Conservation (phyloP, 2,329 filamentous ascomycete genomes). For the Diplodia scrobiculata region DNA sequence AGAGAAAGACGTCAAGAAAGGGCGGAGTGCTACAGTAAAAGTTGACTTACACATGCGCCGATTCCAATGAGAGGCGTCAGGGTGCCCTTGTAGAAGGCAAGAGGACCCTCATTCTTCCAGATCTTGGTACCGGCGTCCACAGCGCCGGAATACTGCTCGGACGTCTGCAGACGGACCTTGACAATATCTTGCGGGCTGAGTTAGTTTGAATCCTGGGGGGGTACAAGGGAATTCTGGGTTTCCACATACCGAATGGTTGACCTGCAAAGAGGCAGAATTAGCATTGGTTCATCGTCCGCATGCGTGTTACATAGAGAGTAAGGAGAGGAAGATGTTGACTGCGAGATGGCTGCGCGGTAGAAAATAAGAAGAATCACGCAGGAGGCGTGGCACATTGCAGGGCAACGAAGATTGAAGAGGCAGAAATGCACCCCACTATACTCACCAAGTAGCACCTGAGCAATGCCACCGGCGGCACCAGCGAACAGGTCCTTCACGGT, state of each 20-base stretch:
- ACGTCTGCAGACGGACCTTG: conserved; percentile 95
- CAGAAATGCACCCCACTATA: conserved; percentile 32
- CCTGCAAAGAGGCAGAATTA: conserved; percentile 46
- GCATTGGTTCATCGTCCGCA: neutral
- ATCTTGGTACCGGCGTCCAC: conserved; percentile 80
- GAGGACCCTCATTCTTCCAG: conserved; percentile 80
- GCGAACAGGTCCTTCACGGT: conserved; percentile 86
- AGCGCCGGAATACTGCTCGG: conserved; percentile 76
- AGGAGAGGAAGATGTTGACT: neutral
- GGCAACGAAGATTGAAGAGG: neutral
- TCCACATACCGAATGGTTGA: conserved; percentile 64
- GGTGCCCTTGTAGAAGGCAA: conserved; percentile 98
- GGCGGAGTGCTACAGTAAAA: neutral
- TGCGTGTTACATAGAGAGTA: neutral
- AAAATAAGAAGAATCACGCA: neutral
- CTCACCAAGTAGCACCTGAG: conserved; percentile 89
- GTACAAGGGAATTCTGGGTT: neutral
- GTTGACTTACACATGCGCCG: conserved; percentile 74
- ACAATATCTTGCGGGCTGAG: conserved; percentile 70
- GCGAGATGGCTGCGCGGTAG: too few relatives aligned
- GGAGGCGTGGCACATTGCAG: neutral
- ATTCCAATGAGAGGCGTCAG: conserved; percentile 93
- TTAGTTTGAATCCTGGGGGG: conserved; percentile 32
- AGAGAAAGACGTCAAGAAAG: too few relatives aligned
- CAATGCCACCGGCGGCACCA: conserved; percentile 86